Conservation (phyloP, 106 monocot genomes). For the Platanthera zijinensis region DNA sequence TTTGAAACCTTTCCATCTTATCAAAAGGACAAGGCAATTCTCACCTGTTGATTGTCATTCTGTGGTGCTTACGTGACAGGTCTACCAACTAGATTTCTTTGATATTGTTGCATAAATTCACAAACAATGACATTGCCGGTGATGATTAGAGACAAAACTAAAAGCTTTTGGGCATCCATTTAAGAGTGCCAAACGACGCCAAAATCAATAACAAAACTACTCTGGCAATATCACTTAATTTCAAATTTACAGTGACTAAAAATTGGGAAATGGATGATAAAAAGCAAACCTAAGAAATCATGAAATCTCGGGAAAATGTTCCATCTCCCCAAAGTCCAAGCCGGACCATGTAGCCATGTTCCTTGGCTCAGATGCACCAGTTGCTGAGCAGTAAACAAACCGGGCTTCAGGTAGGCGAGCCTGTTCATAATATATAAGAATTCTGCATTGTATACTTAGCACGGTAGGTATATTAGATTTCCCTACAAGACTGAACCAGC, state of each 20-base stretch:
- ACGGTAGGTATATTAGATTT: background rate
- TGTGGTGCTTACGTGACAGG: too few relatives aligned
- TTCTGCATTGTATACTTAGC: background rate
- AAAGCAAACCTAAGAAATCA: conserved; percentile 71
- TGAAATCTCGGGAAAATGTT: conserved; percentile 74
- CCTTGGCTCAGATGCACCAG: conserved; percentile 95
- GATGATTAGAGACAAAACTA: background rate
- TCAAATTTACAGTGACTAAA: background rate
- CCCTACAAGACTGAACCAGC: background rate
- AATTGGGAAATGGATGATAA: too few relatives aligned
- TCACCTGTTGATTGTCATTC: too few relatives aligned
- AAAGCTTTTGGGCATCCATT: background rate
- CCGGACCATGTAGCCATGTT: conserved; percentile 97
- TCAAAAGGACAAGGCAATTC: too few relatives aligned
- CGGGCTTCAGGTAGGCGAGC: conserved; percentile 76
- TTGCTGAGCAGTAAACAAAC: conserved; percentile 95
- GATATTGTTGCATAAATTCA: too few relatives aligned
- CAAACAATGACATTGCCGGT: background rate
- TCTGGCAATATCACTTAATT: background rate
- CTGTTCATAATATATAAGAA: conserved; percentile 31
- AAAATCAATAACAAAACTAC: background rate
- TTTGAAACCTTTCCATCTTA: too few relatives aligned
- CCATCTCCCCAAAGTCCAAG: conserved; percentile 99
- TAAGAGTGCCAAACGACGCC: background rate
- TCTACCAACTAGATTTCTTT: too few relatives aligned